phyloP scores from a whole-genome alignment of 805 yeast species.

The Sporopachydermia lactativora region DNA sequence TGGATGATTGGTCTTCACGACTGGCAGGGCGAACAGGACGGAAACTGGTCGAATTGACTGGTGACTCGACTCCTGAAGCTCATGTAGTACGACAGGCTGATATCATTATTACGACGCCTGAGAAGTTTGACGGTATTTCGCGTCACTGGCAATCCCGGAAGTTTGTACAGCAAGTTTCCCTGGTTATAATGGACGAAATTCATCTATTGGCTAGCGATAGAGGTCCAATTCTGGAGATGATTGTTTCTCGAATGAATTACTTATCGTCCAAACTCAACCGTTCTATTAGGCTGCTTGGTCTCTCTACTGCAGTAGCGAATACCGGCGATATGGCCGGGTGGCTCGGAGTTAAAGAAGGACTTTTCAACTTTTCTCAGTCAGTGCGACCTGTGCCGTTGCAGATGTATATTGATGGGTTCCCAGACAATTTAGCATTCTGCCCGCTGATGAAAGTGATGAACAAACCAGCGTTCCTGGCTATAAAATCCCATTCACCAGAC shows the following conservation, averaged over 20 bases:
- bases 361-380: slow-evolving; percentile 69
- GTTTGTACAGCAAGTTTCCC: slow-evolving; percentile 60
- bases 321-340: slow-evolving; percentile 80
- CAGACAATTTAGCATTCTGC: slow-evolving; percentile 67
- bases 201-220: slow-evolving; percentile 75
- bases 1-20: slow-evolving; percentile 60
- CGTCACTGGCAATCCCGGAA: slow-evolving; percentile 74
- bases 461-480: slow-evolving; percentile 85
- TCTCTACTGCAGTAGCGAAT: slow-evolving; percentile 79
- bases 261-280: slow-evolving; percentile 44
- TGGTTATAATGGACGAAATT: slow-evolving; percentile 77
- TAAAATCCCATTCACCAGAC: slow-evolving; percentile 76
- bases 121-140: slow-evolving; percentile 77
- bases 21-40: slow-evolving; percentile 31
- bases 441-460: slow-evolving; percentile 82
- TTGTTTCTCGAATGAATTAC: slow-evolving; percentile 77
- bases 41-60: slow-evolving; percentile 63
- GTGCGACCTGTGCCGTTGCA: slow-evolving; percentile 79
- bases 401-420: slow-evolving; percentile 80
- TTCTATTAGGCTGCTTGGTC: slow-evolving; percentile 54
- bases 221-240: slow-evolving; percentile 79
- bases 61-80: slow-evolving; percentile 69
- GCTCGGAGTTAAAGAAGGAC: slow-evolving; percentile 61
- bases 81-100: slow-evolving; percentile 53
- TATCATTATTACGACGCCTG: slow-evolving; percentile 73